Evolutionary conservation across 371 early-diverging fungal genomes (phyloP).

Genomic region (Blakeslea trispora): DNA sequence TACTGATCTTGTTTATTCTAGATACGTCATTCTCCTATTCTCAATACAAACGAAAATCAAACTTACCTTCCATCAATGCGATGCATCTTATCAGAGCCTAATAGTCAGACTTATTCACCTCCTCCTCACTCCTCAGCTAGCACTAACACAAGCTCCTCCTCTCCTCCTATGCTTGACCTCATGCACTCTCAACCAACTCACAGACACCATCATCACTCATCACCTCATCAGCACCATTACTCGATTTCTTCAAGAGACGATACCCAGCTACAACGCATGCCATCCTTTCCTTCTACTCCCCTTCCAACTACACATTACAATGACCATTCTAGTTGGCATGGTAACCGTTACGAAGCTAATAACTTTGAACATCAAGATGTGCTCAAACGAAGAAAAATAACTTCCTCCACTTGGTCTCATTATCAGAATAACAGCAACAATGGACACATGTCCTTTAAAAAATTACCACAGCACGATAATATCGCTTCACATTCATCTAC

Average conservation of each 20-base stretch:
- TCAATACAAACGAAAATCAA: conserved; percentile 4
- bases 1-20: background rate
- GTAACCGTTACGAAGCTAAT: conserved; percentile 22
- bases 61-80: conserved; percentile 23
- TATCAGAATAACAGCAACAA: background rate
- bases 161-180: background rate
- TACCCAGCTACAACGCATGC: conserved; percentile 11
- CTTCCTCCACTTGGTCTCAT: background rate
- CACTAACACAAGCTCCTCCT: conserved; percentile 1
- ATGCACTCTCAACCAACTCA: conserved; percentile 1
- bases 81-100: conserved; percentile 14
- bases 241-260: conserved; percentile 8
- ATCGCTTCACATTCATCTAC: background rate
- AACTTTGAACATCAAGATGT: conserved; percentile 16
- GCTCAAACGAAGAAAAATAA: conserved; percentile 10
- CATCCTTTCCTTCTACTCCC: conserved; percentile 6
- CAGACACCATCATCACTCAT: conserved; percentile 1
- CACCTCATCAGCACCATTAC: background rate
- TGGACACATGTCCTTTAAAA: background rate
- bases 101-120: conserved; percentile 2
- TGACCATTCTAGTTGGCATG: conserved; percentile 24
- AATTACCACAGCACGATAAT: conserved; percentile 1
- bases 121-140: conserved; percentile 1
- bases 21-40: conserved; percentile 16
- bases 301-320: conserved; percentile 6